A percentile compares a stretch with the other conserved stretches of the same genome.
Evolutionary conservation across 2,329 filamentous ascomycete species (phyloP).

Genomic region (Monosporascus sp.): DNA sequence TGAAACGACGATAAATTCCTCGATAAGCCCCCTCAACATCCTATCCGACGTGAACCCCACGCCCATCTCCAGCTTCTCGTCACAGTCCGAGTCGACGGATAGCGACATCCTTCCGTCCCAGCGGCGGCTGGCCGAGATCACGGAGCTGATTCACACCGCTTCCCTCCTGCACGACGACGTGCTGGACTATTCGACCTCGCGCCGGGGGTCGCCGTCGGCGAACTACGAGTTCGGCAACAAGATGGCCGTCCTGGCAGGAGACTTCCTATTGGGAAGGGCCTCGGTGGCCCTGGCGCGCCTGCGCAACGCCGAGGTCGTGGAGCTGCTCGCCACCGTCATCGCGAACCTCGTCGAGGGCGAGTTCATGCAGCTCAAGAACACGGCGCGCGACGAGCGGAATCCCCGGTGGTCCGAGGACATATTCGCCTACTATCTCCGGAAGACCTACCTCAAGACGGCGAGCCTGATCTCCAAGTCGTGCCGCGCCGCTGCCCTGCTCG

Average conservation of each 20-base stretch:
- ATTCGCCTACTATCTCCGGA: constrained; percentile 89
- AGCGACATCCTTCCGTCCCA: constrained; percentile 86
- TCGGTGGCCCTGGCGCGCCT: constrained; percentile 89
- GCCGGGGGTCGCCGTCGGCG: constrained; percentile 78
- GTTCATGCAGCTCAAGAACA: constrained; percentile 99
- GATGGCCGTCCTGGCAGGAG: constrained; percentile 96
- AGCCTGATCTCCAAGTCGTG: constrained; percentile 95
- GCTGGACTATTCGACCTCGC: constrained; percentile 84
- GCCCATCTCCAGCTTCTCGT: constrained; percentile 45
- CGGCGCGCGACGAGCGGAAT: constrained; percentile 76
- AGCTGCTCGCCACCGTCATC: constrained; percentile 91
- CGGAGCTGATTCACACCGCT: constrained; percentile 94
- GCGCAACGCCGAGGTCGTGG: constrained; percentile 88
- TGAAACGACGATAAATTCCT: constrained; percentile 43
- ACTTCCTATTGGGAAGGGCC: constrained; percentile 87
- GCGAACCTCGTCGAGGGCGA: constrained; percentile 97
- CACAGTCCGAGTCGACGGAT: constrained; percentile 40
- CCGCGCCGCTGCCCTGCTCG: constrained; percentile 80
- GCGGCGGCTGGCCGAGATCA: constrained; percentile 88
- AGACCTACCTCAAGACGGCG: constrained; percentile 96
- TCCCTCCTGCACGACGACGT: constrained; percentile 97
- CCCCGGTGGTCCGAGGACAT: constrained; percentile 85
- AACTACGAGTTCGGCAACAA: constrained; percentile 98
- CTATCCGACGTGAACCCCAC: constrained; percentile 80
- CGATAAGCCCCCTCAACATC: constrained; percentile 49